These are phyloP conservation scores for Nannochloropsis granulata DNA, from an alignment of 108 stramenopile genomes.

Conservation along the genomic window DNA sequence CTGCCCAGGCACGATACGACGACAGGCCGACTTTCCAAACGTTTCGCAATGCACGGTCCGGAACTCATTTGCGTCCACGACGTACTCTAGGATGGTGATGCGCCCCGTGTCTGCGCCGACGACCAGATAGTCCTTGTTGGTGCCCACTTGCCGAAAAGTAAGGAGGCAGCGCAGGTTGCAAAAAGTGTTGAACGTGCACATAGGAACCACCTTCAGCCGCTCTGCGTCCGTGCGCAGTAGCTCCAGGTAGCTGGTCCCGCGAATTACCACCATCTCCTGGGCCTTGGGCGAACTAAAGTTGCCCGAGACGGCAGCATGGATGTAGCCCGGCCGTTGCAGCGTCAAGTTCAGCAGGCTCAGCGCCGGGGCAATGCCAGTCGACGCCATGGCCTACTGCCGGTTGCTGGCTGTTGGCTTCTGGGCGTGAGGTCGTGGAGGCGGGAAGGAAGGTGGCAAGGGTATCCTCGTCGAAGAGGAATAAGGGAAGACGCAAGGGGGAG, in stretches of 20 bases:
- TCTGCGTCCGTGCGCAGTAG: constrained; percentile 5
- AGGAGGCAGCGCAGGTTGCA: constrained; percentile 51
- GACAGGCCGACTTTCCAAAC: constrained; percentile 57
- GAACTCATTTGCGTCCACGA: constrained; percentile 22
- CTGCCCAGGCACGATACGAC: constrained; percentile 87
- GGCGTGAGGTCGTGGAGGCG: no score
- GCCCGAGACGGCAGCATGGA: background rate
- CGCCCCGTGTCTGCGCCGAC: constrained; percentile 77
- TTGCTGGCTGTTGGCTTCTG: no score
- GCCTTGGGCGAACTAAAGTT: constrained; percentile 21
- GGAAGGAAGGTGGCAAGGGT: no score
- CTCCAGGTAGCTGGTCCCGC: constrained; percentile 18
- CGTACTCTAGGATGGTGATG: constrained; percentile 61
- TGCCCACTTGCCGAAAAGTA: constrained; percentile 58
- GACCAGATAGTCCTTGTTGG: constrained; percentile 68
- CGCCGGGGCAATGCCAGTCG: background rate
- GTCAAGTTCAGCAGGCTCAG: background rate
- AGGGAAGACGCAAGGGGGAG: no score
- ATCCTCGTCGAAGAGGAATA: no score
- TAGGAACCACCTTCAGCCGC: background rate
- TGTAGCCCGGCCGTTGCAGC: background rate
- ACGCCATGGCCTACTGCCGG: background rate
- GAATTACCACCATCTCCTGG: constrained; percentile 26
- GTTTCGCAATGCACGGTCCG: constrained; percentile 23
- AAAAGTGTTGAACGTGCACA: constrained; percentile 47